Evolutionary conservation across 805 yeast genomes (phyloP).

Genomic region (Candida loeiensis): DNA sequence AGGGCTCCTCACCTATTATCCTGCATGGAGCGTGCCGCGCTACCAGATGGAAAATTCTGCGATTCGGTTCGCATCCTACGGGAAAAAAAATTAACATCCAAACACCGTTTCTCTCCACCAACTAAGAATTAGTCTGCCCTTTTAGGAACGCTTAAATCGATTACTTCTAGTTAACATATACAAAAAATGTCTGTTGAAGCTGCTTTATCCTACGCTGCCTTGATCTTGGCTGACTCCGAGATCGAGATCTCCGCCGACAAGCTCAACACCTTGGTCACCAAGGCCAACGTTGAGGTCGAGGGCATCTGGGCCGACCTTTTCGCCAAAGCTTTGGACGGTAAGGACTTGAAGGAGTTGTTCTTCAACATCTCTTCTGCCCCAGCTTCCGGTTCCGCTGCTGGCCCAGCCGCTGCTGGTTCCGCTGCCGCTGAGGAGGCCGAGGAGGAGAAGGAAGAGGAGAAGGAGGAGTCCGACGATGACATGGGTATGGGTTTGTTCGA

Average conservation of each 20-base stretch:
- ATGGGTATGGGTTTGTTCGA: slow-evolving; percentile 35
- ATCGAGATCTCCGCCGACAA: slow-evolving; percentile 45
- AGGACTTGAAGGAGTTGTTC: slow-evolving; percentile 47
- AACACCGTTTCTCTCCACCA: slow-evolving; percentile 12
- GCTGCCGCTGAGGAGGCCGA: slow-evolving; percentile 31
- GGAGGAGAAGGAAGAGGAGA: slow-evolving; percentile 33
- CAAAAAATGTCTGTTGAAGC: slow-evolving; percentile 44
- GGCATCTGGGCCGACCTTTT: slow-evolving; percentile 46
- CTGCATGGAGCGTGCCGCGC: slow-evolving; percentile 1
- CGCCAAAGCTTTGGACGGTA: slow-evolving; percentile 46
- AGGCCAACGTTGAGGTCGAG: slow-evolving; percentile 45
- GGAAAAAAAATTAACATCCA: slow-evolving; percentile 3
- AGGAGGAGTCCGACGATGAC: slow-evolving; percentile 41
- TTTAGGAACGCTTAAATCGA: slow-evolving; percentile 41
- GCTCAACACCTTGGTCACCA: slow-evolving; percentile 37
- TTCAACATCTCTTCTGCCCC: slow-evolving; percentile 47
- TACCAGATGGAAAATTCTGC: slow-evolving; percentile 10
- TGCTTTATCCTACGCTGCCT: slow-evolving; percentile 49
- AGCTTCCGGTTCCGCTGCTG: slow-evolving; percentile 40
- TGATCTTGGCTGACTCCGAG: slow-evolving; percentile 48
- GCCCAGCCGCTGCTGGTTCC: slow-evolving; percentile 35
- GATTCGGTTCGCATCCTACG: background rate
- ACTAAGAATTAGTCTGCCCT: slow-evolving; percentile 48
- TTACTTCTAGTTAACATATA: slow-evolving; percentile 40
- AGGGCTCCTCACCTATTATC: slow-evolving; percentile 6